Base-by-base conservation (phyloP, 257 asterid genomes). In the Solanum okadae region DNA sequence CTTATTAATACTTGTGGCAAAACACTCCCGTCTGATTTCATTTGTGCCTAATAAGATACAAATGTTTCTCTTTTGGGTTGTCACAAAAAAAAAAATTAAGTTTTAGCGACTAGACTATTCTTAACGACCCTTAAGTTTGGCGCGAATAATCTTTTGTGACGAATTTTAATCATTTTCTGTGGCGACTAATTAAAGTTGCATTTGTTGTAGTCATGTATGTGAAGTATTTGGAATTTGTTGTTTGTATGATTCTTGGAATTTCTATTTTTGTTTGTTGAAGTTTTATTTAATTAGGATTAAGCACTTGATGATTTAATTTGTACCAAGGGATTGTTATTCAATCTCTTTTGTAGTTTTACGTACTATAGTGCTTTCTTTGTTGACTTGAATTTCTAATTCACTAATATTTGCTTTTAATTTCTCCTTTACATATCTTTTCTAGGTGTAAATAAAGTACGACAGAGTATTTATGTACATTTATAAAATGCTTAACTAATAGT, bases 1-100 rank as follows among this genome's bases (percentile, higher is more conserved):
- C 93, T 95, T 37, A 52, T 95, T 65, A 94, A 95, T 92, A 93
- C 95, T 67, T 95, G 96, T 86, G 95, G 96, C 16, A 95, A 92
- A 89, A 87, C 85, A 0, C 96, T 93, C 15, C 96, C 95, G 31
- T 89, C 92, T 88, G 98, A 94, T 89, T 95, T 95, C 35, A 88
- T 91, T 23, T 95, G 96, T 90, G 96, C 96, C 86, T 75, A 75
- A 71, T 92, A 84, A 87, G 42, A 13, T 33, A 85, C 63, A 25
- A 70, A 20, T 76, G 72, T 20, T 8, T 78, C 61, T 42, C 63
- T 42, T 78, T 42, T 42, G 38, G 63, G 38, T 79, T 25, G 38
- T 49, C 2, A 42, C 61, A 13, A 77, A 63, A 23, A 63, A 61
- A 1, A 14, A 38, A 35, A 14, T 4, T 3, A n/a, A 40, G 23